These are phyloP conservation scores for Hemileccinum impolitum DNA, from an alignment of 768 basidiomycete genomes.

Conservation along the genomic window DNA sequence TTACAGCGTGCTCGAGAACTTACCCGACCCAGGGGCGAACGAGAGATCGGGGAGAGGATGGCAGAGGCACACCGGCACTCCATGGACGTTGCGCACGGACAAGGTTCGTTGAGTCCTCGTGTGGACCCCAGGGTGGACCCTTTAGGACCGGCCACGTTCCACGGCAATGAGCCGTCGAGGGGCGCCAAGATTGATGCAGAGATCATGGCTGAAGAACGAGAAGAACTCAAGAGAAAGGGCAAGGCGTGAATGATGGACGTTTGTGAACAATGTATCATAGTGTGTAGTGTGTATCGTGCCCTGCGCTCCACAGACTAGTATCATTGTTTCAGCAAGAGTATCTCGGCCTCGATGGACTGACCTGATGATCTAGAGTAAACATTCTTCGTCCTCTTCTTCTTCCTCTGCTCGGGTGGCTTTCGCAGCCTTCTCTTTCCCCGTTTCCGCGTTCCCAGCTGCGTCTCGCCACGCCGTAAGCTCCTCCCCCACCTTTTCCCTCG, in stretches of 20 bases:
- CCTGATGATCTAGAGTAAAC: not conserved
- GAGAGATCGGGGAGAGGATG: constrained; percentile 39
- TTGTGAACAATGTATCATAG: not conserved
- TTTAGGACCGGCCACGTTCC: constrained; percentile 45
- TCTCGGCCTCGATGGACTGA: not conserved
- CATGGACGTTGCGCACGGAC: constrained; percentile 21
- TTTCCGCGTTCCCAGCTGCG: constrained; percentile 61
- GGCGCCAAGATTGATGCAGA: constrained; percentile 60
- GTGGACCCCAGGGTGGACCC: constrained; percentile 41
- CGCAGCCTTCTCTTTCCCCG: constrained; percentile 51
- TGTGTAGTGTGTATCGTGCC: not conserved
- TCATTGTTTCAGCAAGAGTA: too few relatives aligned
- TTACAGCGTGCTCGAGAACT: not conserved
- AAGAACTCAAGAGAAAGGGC: constrained; percentile 44
- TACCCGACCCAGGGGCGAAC: constrained; percentile 36
- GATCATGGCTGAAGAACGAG: constrained; percentile 50
- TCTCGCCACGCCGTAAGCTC: constrained; percentile 77
- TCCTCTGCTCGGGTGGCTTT: constrained; percentile 43
- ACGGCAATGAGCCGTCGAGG: constrained; percentile 55
- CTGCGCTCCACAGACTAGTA: too few relatives aligned
- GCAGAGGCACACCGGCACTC: constrained; percentile 33
- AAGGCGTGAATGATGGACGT: constrained; percentile 19
- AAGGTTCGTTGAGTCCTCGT: constrained; percentile 28
- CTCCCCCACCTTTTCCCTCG: constrained; percentile 54
- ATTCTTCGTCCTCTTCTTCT: constrained; percentile 47